Evolutionary conservation across 164 flowering plant species (phyloP), one percentile per base, ranked within the genome.

Genomic region (Warburgia ugandensis): DNA sequence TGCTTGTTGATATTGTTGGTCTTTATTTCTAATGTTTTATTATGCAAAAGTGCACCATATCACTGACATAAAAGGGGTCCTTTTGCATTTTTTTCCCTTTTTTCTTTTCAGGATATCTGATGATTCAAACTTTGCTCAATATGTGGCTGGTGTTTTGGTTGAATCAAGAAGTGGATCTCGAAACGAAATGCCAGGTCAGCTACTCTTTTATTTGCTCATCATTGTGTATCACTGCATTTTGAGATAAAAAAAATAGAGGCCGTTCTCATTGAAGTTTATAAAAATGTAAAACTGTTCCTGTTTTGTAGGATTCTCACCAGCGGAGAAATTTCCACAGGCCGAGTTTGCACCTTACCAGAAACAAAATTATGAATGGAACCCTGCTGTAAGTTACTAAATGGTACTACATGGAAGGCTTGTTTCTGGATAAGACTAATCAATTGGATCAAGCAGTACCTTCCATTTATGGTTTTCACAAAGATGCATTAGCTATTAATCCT

Each of bases 231-330:
- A 35, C 23, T 39, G 31, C 44, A 22, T 19, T 35, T 14, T 27
- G 41, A 35, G 21, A 16, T 19, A 16, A 5, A 37, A 45, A 21
- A 20, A 6, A 29, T 8, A 19, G 17, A 30, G 48, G 29, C 6
- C 20, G 25, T 54, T 42, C n/a, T n/a, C 31, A 44, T 12, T 30
- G 12, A 52, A 52, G 12, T 14, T 20, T 29, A 39, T 59, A 12
- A 39, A 29, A 35, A n/a, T 30, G 17, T 8, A 16, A 26, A 41
- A 42, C 16, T 48, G 23, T 42, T 29, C 26, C 27, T 17, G 27
- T 22, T 35, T 71, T 65, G 64, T 66, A 84, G 95, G 89, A 44
- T 79, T 82, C 55, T 92, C 99, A 65, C 96, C 97, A 12, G 95
- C 59, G 55, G 74, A 66, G 29, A 84, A 77, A 65, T 92, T 88